phyloP scores from a whole-genome alignment of 1,284 basidiomycete species.

The Austropuccinia psidii region DNA sequence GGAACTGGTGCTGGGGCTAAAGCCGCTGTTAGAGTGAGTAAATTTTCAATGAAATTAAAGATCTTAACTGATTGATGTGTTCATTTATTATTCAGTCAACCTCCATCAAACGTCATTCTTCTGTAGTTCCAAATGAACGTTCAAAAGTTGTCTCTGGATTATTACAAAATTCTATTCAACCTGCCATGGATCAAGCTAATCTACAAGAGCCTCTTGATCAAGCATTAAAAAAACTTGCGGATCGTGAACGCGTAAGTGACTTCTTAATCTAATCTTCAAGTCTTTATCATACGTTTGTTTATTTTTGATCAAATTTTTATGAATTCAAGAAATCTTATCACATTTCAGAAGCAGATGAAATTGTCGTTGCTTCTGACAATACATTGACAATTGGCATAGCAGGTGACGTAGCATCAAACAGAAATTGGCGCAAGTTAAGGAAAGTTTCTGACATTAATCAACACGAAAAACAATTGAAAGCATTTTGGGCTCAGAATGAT shows the following conservation, averaged over 20 bases:
- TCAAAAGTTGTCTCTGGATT: constrained; percentile 19
- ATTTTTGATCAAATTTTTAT: background rate
- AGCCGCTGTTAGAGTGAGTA: constrained; percentile 31
- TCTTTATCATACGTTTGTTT: background rate
- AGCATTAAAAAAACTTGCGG: constrained; percentile 12
- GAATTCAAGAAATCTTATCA: constrained; percentile 13
- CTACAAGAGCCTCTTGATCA: constrained; percentile 28
- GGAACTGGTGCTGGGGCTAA: constrained; percentile 31
- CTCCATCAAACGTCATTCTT: constrained; percentile 17
- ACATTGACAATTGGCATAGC: constrained; percentile 23
- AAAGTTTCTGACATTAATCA: constrained; percentile 37
- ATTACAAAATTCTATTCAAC: constrained; percentile 22
- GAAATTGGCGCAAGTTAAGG: constrained; percentile 33
- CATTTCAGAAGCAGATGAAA: constrained; percentile 27
- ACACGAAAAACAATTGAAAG: constrained; percentile 34
- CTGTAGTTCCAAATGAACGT: background rate
- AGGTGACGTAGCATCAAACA: constrained; percentile 30
- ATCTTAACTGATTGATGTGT: background rate
- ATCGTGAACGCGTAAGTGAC: background rate
- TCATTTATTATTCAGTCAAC: constrained; percentile 21
- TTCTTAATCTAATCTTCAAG: background rate
- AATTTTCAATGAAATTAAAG: background rate
- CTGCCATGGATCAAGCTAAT: background rate
- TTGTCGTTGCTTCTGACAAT: constrained; percentile 24
- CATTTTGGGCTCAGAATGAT: constrained; percentile 31